Evolutionary conservation across 345 rosid genomes (phyloP), one percentile per base, ranked within the genome.

Genomic region (Limnanthes douglasii): DNA sequence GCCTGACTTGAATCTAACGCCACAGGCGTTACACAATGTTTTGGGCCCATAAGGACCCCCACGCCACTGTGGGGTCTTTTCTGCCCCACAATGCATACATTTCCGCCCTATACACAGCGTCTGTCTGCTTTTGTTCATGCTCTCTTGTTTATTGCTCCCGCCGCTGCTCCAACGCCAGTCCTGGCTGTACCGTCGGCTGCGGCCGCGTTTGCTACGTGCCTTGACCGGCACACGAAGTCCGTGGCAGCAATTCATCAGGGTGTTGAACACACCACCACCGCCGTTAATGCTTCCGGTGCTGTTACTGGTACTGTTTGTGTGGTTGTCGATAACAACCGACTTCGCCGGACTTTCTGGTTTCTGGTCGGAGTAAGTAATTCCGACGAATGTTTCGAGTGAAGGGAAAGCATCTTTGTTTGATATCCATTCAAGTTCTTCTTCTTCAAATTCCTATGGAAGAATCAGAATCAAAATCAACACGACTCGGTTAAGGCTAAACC

Each of bases 1-100:
- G 1, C 95, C 95, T 0, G 92, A 83, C 68, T 83, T 83, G 34
- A 28, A 83, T 60, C 95, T 68, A 39, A 83, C 86, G 35, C 95
- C 95, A 33, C 92, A 83, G 2, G 95, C 95, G 24, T 83, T 83
- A 44, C 95, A 83, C 14, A 83, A 70, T 9, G 92, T 83, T 46
- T 83, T 83, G 5, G 92, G 78, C 1, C 95, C 95, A 16, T 39
- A 14, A 0, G 84, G 95, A 13, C 95, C 92, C 0, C 86, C 86
- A 50, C 92, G 60, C 95, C 95, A 83, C 31, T 83, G 95, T 17
- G 95, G 95, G 11, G 95, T 83, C 62, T 72, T 75, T 50, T 83
- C 92, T 8, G 75, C 56, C 11, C 86, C 83, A 9, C 95, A 83
- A 44, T 78, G 95, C 53, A 62, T 82, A 51, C 95, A 78, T 51